These are phyloP conservation scores for Obelidium mucronatum DNA, from an alignment of 192 early-diverging fungal species.

Conservation along the genomic window DNA sequence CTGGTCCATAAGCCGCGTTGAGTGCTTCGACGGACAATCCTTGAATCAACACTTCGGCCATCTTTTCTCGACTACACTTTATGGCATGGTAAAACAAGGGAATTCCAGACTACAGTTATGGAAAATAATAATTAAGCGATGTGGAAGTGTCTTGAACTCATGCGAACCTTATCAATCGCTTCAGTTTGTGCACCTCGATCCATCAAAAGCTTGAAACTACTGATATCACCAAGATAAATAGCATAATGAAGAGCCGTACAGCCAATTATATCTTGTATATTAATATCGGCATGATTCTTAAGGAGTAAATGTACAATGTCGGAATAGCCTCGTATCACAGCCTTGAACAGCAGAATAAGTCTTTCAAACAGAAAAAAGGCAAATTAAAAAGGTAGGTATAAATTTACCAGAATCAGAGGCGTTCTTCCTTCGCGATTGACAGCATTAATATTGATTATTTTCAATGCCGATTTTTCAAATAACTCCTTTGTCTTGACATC, in stretches of 20 bases:
- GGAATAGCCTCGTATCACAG: slow-evolving; percentile 35
- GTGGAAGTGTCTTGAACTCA: not conserved
- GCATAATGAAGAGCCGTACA: slow-evolving; percentile 47
- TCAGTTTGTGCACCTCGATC: slow-evolving; percentile 21
- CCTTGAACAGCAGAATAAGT: slow-evolving; percentile 9
- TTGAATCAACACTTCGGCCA: slow-evolving; percentile 23
- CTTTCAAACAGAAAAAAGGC: not conserved
- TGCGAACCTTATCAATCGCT: slow-evolving; percentile 45
- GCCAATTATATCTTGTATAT: slow-evolving; percentile 43
- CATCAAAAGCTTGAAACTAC: slow-evolving; percentile 32
- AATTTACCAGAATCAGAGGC: slow-evolving; percentile 30
- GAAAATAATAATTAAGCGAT: too few relatives aligned
- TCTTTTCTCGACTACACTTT: slow-evolving; percentile 19
- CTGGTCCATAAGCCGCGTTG: slow-evolving; percentile 19
- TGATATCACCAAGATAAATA: slow-evolving; percentile 34
- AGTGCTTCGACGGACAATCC: slow-evolving; percentile 1
- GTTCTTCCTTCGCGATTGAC: slow-evolving; percentile 40
- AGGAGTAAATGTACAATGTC: slow-evolving; percentile 44
- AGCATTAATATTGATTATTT: slow-evolving; percentile 36
- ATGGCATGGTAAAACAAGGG: slow-evolving; percentile 48
- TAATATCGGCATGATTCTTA: slow-evolving; percentile 26
- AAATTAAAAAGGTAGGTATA: not conserved
- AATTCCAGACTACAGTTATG: slow-evolving; percentile 48
- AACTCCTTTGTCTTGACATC: slow-evolving; percentile 4
- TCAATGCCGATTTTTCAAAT: slow-evolving; percentile 21